A percentile compares a stretch with the other conserved stretches of the same genome.
Evolutionary conservation across 306 rosid species (phyloP).

Genomic region (Hylodesmum podocarpum): DNA sequence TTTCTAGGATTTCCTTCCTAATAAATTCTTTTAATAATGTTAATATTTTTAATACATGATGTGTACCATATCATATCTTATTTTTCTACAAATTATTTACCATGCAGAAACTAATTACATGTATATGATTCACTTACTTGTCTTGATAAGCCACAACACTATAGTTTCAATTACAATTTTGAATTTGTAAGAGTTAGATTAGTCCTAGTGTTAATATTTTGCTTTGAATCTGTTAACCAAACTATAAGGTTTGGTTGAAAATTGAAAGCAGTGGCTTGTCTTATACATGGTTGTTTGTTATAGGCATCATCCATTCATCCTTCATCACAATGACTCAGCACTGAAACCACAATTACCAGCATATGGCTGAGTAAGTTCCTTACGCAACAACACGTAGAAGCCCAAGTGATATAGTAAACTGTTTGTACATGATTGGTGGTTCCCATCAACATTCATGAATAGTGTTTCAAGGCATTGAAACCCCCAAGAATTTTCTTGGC

Average conservation of each 20-base stretch:
- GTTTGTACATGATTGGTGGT: conserved; percentile 4
- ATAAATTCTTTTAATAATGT: too few relatives aligned
- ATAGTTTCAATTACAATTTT: not conserved
- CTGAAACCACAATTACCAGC: conserved; percentile 12
- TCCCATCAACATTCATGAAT: not conserved
- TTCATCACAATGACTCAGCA: conserved; percentile 3
- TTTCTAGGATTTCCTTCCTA: too few relatives aligned
- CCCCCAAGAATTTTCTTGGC: not conserved
- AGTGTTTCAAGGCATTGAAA: not conserved
- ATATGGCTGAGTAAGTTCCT: conserved; percentile 14
- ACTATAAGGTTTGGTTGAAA: not conserved
- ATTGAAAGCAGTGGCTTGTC: not conserved
- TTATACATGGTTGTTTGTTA: conserved; percentile 29
- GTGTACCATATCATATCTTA: too few relatives aligned
- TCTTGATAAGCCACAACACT: not conserved
- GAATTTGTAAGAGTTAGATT: not conserved
- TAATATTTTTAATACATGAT: too few relatives aligned
- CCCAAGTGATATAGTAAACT: not conserved
- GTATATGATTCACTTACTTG: not conserved
- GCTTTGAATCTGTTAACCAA: not conserved
- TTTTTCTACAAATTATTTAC: too few relatives aligned
- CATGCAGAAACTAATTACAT: not conserved
- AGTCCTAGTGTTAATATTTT: not conserved
- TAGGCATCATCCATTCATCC: too few relatives aligned
- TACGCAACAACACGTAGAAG: conserved; percentile 25